Evolutionary conservation across 768 basidiomycete species (phyloP).

Genomic region (Tricholoma sp.): DNA sequence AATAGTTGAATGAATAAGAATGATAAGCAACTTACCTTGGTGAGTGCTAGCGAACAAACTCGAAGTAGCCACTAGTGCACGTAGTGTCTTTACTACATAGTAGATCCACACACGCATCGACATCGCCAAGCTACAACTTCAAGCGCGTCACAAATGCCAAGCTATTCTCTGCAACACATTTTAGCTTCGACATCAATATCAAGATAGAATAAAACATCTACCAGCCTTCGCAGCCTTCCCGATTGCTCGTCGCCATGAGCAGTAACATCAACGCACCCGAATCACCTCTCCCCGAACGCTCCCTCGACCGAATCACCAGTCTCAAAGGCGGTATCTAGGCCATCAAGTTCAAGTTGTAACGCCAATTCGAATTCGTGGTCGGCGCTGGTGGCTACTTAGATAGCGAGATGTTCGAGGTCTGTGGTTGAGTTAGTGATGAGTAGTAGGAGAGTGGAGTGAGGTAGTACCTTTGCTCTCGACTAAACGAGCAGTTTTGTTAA

Average conservation of each 20-base stretch:
- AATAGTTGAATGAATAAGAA: too few species aligned
- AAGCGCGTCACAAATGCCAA: slow-evolving; percentile 96
- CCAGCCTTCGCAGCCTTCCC: slow-evolving; percentile 61
- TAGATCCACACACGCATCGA: too few species aligned
- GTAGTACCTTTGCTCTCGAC: slow-evolving; percentile 75
- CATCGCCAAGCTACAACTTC: slow-evolving; percentile 85
- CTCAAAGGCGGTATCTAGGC: slow-evolving; percentile 80
- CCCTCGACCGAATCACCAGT: slow-evolving; percentile 80
- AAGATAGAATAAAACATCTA: slow-evolving; percentile 26
- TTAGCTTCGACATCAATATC: neutral
- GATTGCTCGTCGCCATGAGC: slow-evolving; percentile 69
- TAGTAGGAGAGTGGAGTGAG: neutral
- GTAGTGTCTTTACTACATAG: slow-evolving; percentile 78
- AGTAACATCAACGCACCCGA: slow-evolving; percentile 81
- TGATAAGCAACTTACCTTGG: too few species aligned
- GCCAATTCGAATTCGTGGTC: slow-evolving; percentile 98
- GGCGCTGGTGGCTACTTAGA: slow-evolving; percentile 79
- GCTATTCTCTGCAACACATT: slow-evolving; percentile 46
- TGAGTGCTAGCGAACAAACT: slow-evolving; percentile 95
- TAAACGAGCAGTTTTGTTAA: slow-evolving; percentile 91
- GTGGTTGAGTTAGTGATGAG: neutral
- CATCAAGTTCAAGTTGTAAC: slow-evolving; percentile 82
- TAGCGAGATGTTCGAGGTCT: slow-evolving; percentile 93
- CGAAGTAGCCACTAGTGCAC: slow-evolving; percentile 87
- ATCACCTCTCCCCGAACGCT: slow-evolving; percentile 86